Evolutionary conservation across 2,329 filamentous ascomycete species (phyloP), one percentile per base, ranked within the genome.

Genomic region (Penicillium capsulatum): DNA sequence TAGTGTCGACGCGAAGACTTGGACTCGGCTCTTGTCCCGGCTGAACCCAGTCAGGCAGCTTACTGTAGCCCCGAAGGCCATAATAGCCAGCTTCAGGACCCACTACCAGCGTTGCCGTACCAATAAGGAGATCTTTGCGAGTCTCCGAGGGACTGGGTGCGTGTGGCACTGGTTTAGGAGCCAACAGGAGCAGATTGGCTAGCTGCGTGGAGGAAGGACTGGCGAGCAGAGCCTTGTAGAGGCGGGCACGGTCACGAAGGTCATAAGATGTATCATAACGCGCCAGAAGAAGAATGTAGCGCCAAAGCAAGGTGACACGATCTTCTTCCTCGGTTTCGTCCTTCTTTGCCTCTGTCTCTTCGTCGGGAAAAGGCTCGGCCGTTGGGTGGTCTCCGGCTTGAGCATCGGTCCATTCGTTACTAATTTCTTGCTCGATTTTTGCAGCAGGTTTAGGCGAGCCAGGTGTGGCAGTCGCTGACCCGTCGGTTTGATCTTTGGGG

Each of bases 181-280:
- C 92, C 2, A 97, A 77, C 1, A 98, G 80, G 62, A 97, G 84
- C 10, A 98, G 74, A 1, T 85, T 89, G 2, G 92, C 92, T 11
- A 98, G 78, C 62, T 97, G 88, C 1, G 81, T 84, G 6, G 78
- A 80, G 2, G 75, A 72, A 1, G 90, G 87, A 3, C 86, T 81
- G 3, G 80, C 76, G 2, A 98, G 78, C 1, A 98, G 79, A 1
- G 89, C 77, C 48, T 86, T 88, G 69, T 94, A 97, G 45, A 96
- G 77, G 20, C 92, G 81, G 2, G 90, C 83, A 16, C 92, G 84
- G 61, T 97, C 92, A 48, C 92, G 87, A 3, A 98, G 79, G 59
- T 97, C 90, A 65, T 94, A 98, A 1, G 90, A 96, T 0, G 83
- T 87, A 56, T 97, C 92, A 64, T 97, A 98, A 45, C 92, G 81